Evolutionary conservation across 2,329 filamentous ascomycete genomes (phyloP).

Genomic region (Bimuria novae-zelandiae): DNA sequence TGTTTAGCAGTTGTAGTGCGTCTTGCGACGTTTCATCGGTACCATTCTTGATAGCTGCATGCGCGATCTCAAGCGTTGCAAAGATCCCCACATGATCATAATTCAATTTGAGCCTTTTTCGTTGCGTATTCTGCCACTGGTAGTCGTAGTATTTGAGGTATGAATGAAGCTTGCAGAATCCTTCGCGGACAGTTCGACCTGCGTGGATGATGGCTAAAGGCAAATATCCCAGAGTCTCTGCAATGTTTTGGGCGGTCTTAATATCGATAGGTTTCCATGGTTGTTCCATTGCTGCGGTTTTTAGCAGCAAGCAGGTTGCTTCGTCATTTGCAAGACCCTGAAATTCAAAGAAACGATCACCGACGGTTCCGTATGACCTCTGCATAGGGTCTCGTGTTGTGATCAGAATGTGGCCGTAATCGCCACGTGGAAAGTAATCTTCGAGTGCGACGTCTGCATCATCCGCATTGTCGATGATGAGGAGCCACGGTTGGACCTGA

Average conservation of each 20-base stretch:
- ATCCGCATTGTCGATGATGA: constrained; percentile 34
- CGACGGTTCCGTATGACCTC: constrained; percentile 26
- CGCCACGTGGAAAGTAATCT: constrained; percentile 25
- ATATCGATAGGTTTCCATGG: constrained; percentile 21
- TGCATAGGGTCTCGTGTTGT: constrained; percentile 26
- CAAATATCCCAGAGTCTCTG: constrained; percentile 28
- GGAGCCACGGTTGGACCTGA: constrained; percentile 21
- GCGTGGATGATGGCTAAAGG: constrained; percentile 18
- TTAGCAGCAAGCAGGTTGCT: constrained; percentile 27
- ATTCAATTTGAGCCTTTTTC: neutral
- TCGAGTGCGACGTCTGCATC: constrained; percentile 17
- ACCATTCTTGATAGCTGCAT: neutral
- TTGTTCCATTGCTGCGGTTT: constrained; percentile 16
- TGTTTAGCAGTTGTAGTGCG: constrained; percentile 9
- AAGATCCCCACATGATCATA: neutral
- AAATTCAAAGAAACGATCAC: constrained; percentile 24
- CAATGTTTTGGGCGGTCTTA: constrained; percentile 17
- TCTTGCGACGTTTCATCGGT: neutral
- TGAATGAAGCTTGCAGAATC: neutral
- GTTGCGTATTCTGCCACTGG: neutral
- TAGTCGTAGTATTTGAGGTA: neutral
- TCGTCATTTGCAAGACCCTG: constrained; percentile 21
- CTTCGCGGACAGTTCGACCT: constrained; percentile 1
- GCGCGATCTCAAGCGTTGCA: neutral
- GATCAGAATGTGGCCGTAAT: constrained; percentile 26